Evolutionary conservation across 768 basidiomycete species (phyloP).

Genomic region (Rhodosporidiobolus odoratus): DNA sequence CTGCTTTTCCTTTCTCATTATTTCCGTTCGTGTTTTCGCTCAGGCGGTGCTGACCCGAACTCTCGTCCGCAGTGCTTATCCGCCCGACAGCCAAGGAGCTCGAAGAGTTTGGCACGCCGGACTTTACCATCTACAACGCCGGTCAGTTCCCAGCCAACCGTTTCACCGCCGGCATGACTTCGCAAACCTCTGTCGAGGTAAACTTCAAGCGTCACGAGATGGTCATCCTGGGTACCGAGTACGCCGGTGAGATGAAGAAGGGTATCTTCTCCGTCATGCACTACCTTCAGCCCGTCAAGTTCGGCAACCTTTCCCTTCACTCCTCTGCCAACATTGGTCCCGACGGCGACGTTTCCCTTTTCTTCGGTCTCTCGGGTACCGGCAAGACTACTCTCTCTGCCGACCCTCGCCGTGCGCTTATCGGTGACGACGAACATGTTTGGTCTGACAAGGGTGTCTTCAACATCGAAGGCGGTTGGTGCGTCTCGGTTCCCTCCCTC

Average conservation of each 20-base stretch:
- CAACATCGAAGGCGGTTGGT: conserved; percentile 98
- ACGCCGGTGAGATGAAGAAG: conserved; percentile 84
- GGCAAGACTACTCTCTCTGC: conserved; percentile 98
- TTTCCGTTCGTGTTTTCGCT: conserved; percentile 6
- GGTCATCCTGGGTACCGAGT: conserved; percentile 82
- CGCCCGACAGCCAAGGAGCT: conserved; percentile 94
- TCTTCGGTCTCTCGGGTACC: conserved; percentile 97
- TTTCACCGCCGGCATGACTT: conserved; percentile 95
- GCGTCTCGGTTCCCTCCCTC: conserved; percentile 18
- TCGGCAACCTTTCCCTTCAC: conserved; percentile 93
- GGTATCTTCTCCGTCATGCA: conserved; percentile 99
- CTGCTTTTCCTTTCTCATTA: conserved; percentile 1
- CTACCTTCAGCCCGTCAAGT: conserved; percentile 97
- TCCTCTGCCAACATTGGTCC: conserved; percentile 95
- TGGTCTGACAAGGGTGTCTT: conserved; percentile 99
- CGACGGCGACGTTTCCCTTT: conserved; percentile 86
- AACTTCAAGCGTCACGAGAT: conserved; percentile 99
- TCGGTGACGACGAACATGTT: conserved; percentile 99
- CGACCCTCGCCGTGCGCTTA: conserved; percentile 85
- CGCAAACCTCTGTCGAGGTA: conserved; percentile 96
- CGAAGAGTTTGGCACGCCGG: conserved; percentile 88
- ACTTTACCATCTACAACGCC: conserved; percentile 98
- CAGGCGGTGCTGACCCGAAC: conserved; percentile 13
- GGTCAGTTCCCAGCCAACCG: conserved; percentile 99
- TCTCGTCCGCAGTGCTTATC: conserved; percentile 69